Percentiles rank a stretch among this genome's conserved stretches.
These are phyloP conservation scores for Colletotrichum sp. DNA, from an alignment of 2,329 filamentous ascomycete species.

Conservation along the genomic window DNA sequence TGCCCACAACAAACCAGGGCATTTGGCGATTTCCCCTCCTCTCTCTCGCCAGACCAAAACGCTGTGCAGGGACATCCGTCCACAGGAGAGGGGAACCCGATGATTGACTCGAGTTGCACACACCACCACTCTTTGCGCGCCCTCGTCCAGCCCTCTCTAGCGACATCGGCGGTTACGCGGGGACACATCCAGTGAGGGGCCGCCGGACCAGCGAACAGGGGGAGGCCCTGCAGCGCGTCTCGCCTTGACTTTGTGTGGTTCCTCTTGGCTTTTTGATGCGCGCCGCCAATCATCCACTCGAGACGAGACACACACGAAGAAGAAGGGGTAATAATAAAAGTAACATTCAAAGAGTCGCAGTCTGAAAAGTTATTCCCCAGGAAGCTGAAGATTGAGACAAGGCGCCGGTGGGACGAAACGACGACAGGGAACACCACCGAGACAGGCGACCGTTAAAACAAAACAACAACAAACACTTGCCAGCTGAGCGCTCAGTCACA, in stretches of 20 bases:
- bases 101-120: neutral
- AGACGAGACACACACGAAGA: neutral
- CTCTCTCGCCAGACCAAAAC: neutral
- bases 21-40: neutral
- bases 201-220: neutral
- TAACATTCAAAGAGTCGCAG: neutral
- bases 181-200: conserved; percentile 11
- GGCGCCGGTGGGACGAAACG: neutral
- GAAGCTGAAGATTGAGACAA: neutral
- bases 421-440: neutral
- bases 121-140: neutral
- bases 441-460: neutral
- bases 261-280: neutral
- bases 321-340: neutral
- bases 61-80: neutral
- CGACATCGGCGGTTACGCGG: conserved; percentile 18
- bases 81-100: neutral
- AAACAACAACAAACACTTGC: neutral
- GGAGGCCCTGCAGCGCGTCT: conserved; percentile 3
- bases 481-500: neutral
- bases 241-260: neutral
- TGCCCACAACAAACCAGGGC: neutral
- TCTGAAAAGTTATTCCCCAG: neutral
- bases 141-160: neutral
- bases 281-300: neutral